Conservation (phyloP, 2,329 filamentous ascomycete species). For the Phialophora tarda region DNA sequence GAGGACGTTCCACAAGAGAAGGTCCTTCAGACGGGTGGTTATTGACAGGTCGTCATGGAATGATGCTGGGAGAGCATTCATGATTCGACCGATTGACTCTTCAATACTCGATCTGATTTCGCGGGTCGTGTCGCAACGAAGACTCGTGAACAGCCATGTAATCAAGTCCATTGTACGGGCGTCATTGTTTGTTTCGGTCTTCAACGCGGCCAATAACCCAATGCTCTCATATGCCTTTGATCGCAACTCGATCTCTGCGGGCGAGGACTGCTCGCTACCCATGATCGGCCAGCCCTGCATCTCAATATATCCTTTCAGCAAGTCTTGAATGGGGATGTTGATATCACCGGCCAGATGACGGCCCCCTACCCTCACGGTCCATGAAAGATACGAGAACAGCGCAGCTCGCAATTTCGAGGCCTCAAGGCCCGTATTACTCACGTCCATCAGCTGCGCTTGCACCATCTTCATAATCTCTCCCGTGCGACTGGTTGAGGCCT, state of each 20-base stretch:
- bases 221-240: conserved; percentile 89
- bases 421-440: conserved; percentile 68
- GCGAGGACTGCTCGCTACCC: conserved; percentile 53
- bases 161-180: conserved; percentile 59
- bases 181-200: conserved; percentile 61
- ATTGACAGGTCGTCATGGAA: conserved; percentile 47
- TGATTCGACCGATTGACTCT: conserved; percentile 78
- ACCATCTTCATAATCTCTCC: conserved; percentile 72
- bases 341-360: conserved; percentile 62
- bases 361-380: conserved; percentile 76
- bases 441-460: conserved; percentile 62
- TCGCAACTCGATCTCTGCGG: conserved; percentile 68
- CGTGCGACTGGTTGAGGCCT: conserved; percentile 71
- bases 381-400: conserved; percentile 84
- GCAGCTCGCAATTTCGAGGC: conserved; percentile 79
- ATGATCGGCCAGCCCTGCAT: conserved; percentile 80
- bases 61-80: conserved; percentile 59
- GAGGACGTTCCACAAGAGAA: conserved; percentile 73
- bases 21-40: conserved; percentile 54
- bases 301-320: conserved; percentile 76
- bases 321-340: conserved; percentile 64
- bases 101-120: conserved; percentile 85
- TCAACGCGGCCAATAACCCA: conserved; percentile 72
- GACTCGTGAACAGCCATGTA: conserved; percentile 81
- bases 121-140: conserved; percentile 77